Conservation (phyloP, 2,329 filamentous ascomycete species). For the Penicillium sp. region DNA sequence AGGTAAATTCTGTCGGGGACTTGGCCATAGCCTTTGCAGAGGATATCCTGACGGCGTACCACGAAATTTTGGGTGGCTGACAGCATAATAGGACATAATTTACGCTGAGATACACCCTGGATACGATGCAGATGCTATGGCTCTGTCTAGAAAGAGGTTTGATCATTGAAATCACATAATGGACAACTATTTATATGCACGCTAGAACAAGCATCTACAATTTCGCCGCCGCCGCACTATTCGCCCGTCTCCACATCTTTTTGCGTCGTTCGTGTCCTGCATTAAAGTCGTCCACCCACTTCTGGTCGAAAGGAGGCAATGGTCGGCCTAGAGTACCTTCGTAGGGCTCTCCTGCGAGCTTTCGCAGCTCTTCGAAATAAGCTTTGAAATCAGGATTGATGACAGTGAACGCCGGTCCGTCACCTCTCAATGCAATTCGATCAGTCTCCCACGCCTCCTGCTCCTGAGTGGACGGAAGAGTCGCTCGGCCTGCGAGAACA, state of each 20-base stretch:
- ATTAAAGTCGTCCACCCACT: slow-evolving; percentile 53
- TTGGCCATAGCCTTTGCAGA: too few relatives aligned
- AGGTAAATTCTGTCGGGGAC: too few relatives aligned
- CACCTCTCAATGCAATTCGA: slow-evolving; percentile 57
- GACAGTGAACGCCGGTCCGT: slow-evolving; percentile 60
- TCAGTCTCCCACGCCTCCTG: slow-evolving; percentile 62
- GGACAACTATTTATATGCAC: neutral
- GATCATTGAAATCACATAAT: neutral
- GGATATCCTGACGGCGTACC: too few relatives aligned
- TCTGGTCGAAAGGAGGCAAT: slow-evolving; percentile 49
- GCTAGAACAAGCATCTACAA: slow-evolving; percentile 10
- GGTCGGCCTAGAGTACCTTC: slow-evolving; percentile 44
- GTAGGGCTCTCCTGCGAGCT: slow-evolving; percentile 49
- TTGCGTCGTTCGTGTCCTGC: slow-evolving; percentile 60
- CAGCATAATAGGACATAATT: too few relatives aligned
- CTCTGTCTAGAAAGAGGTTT: neutral
- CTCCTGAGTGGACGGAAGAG: slow-evolving; percentile 54
- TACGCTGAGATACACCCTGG: too few relatives aligned
- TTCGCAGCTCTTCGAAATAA: slow-evolving; percentile 61
- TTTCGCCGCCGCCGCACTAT: slow-evolving; percentile 38
- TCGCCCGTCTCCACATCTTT: slow-evolving; percentile 61
- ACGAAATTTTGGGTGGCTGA: too few relatives aligned
- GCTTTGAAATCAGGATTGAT: slow-evolving; percentile 66
- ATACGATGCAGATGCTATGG: too few relatives aligned
- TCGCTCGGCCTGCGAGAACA: slow-evolving; percentile 58